phyloP scores from a whole-genome alignment of 345 rosid species.

The Salix arbutifolia region DNA sequence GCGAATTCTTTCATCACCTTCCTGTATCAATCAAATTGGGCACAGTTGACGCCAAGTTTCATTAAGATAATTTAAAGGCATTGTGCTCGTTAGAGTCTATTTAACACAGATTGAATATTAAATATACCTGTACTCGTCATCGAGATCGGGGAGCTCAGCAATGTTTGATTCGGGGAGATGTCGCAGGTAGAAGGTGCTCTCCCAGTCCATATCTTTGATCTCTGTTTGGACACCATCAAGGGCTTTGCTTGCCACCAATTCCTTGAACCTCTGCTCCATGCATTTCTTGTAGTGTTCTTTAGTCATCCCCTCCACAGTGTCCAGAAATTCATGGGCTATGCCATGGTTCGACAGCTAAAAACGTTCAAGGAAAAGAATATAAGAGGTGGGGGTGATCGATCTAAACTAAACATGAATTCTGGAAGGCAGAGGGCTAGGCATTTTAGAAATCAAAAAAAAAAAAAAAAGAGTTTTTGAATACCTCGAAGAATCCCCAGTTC shows the following conservation, averaged over 20 bases:
- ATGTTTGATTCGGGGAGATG: slow-evolving; percentile 75
- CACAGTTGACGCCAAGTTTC: background rate
- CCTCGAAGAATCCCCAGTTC: slow-evolving; percentile 99
- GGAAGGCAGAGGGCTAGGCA: background rate
- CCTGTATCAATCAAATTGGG: slow-evolving; percentile 32
- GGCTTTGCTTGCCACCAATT: slow-evolving; percentile 56
- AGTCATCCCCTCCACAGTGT: slow-evolving; percentile 67
- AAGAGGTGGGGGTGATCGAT: background rate
- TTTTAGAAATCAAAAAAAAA: background rate
- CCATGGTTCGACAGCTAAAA: slow-evolving; percentile 73
- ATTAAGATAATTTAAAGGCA: background rate
- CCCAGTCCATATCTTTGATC: slow-evolving; percentile 88
- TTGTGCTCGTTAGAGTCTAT: no score
- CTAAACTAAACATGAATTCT: background rate
- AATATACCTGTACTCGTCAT: slow-evolving; percentile 61
- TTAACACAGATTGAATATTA: background rate
- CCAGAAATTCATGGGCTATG: slow-evolving; percentile 57
- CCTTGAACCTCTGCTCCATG: slow-evolving; percentile 83
- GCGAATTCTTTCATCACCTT: slow-evolving; percentile 73
- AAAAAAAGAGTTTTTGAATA: slow-evolving; percentile 8
- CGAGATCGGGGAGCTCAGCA: slow-evolving; percentile 65
- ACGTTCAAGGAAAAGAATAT: background rate
- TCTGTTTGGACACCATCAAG: slow-evolving; percentile 56
- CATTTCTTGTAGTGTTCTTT: slow-evolving; percentile 80
- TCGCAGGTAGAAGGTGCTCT: slow-evolving; percentile 65